phyloP scores from a whole-genome alignment of 2,329 filamentous ascomycete genomes.

The Metarhizium album region DNA sequence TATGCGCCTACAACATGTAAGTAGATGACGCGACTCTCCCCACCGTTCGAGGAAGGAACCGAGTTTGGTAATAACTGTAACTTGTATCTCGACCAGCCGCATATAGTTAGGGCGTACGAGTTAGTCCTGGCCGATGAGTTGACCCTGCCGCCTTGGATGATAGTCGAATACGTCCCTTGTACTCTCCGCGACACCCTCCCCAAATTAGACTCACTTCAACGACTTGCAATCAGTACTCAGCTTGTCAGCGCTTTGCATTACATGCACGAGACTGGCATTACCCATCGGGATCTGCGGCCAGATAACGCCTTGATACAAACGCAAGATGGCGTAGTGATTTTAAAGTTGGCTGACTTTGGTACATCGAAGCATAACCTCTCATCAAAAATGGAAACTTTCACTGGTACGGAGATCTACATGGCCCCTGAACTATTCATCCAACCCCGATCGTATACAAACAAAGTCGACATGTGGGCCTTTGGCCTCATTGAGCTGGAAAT shows the following conservation, averaged over 20 bases:
- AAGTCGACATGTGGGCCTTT: conserved; percentile 7
- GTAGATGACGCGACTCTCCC: neutral
- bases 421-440: conserved; percentile 5
- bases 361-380: conserved; percentile 3
- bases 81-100: neutral
- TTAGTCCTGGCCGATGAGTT: conserved; percentile 5
- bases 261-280: conserved; percentile 4
- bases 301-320: conserved; percentile 2
- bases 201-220: neutral
- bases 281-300: conserved; percentile 1
- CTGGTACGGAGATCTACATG: conserved; percentile 7
- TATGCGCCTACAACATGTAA: conserved; percentile 7
- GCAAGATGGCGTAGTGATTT: neutral
- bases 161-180: conserved; percentile 6
- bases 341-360: conserved; percentile 6
- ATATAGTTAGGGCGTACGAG: conserved; percentile 6
- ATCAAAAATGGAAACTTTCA: conserved; percentile 5
- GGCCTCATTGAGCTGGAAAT: conserved; percentile 4
- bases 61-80: neutral
- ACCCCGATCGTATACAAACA: conserved; percentile 3
- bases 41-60: neutral
- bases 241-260: conserved; percentile 2
- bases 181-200: conserved; percentile 3
- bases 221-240: conserved; percentile 1
- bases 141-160: conserved; percentile 6